These are phyloP conservation scores for Arachnomyces sp. DNA, from an alignment of 2,329 filamentous ascomycete genomes.

Conservation along the genomic window DNA sequence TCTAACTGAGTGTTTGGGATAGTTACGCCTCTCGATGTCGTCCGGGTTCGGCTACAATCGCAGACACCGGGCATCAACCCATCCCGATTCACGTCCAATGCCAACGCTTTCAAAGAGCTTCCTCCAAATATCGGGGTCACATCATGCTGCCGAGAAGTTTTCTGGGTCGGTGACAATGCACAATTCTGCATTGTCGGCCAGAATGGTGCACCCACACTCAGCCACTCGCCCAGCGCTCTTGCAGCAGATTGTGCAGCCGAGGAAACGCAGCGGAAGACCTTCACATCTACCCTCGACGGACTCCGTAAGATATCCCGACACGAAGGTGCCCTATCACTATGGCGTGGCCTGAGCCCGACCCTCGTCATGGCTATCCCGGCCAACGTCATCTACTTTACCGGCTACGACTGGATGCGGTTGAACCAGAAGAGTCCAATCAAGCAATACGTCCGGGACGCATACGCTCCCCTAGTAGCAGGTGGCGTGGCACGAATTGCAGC, in stretches of 20 bases:
- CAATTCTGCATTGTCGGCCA: conserved; percentile 68
- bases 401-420: conserved; percentile 87
- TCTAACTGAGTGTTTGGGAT: conserved; percentile 3
- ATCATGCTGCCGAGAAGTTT: conserved; percentile 91
- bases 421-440: conserved; percentile 65
- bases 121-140: conserved; percentile 85
- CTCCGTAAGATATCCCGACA: conserved; percentile 90
- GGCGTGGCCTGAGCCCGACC: conserved; percentile 90
- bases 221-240: conserved; percentile 35
- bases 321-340: conserved; percentile 77
- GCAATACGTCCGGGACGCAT: conserved; percentile 55
- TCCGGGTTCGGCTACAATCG: conserved; percentile 87
- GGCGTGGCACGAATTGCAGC: conserved; percentile 69
- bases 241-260: conserved; percentile 73
- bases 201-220: conserved; percentile 18
- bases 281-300: conserved; percentile 86
- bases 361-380: conserved; percentile 87
- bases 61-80: conserved; percentile 52
- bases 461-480: conserved; percentile 73
- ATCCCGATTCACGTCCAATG: conserved; percentile 45
- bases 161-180: conserved; percentile 82
- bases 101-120: conserved; percentile 54
- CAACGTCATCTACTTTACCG: conserved; percentile 98
- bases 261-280: conserved; percentile 71
- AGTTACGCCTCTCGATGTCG: conserved; percentile 95